These are phyloP conservation scores for Rhododendron griersonianum DNA, from an alignment of 148 eudicot species.

Conservation along the genomic window DNA sequence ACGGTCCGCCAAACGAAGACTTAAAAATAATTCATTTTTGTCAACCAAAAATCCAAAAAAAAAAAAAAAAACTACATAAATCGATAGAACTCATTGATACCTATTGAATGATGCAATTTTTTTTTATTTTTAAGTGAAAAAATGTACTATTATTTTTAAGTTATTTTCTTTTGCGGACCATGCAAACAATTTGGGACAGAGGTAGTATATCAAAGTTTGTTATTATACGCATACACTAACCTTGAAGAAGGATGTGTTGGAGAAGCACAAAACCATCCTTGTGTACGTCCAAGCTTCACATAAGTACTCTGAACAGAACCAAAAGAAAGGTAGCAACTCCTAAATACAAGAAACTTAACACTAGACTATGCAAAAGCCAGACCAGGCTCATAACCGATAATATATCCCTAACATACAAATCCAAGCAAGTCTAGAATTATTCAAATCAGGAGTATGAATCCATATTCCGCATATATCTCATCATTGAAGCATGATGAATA, in stretches of 20 bases:
- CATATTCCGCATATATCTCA: background rate
- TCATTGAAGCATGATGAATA: background rate
- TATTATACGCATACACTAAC: conserved; percentile 34
- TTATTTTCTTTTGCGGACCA: too few relatives aligned
- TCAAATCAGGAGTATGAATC: background rate
- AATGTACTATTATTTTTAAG: too few relatives aligned
- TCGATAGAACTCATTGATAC: too few relatives aligned
- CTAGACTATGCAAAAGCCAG: background rate
- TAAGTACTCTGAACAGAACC: conserved; percentile 55
- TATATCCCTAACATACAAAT: background rate
- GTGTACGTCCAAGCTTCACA: conserved; percentile 77
- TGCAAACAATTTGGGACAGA: too few relatives aligned
- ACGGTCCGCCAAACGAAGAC: too few relatives aligned
- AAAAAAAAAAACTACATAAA: too few relatives aligned
- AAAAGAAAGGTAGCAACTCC: conserved; percentile 1
- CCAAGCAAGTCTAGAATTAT: background rate
- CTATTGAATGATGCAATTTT: too few relatives aligned
- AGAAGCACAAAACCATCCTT: conserved; percentile 87
- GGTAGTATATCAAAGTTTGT: background rate
- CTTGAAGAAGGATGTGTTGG: conserved; percentile 63
- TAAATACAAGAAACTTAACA: background rate
- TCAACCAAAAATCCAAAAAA: too few relatives aligned
- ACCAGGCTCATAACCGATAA: background rate
- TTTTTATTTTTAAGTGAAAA: too few relatives aligned
- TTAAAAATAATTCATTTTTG: too few relatives aligned